Conservation (phyloP, 257 asterid genomes). For the Solanum arcanum region DNA sequence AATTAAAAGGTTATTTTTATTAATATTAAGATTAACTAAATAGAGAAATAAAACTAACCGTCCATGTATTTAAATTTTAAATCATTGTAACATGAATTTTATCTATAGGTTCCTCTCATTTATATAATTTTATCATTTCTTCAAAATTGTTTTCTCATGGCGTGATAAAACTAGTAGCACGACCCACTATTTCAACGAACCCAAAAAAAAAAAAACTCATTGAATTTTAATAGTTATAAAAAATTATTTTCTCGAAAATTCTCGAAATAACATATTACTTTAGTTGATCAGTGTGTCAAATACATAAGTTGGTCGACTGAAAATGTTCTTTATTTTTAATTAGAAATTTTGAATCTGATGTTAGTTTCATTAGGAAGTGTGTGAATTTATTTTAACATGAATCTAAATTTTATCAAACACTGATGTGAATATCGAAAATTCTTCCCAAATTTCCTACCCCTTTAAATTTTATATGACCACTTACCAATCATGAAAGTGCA, state of each 20-base stretch:
- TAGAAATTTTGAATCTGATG: too few relatives aligned
- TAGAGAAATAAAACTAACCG: background rate
- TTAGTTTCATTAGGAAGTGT: too few relatives aligned
- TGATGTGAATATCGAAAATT: too few relatives aligned
- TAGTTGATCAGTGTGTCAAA: background rate
- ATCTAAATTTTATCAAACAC: background rate
- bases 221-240: background rate
- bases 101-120: background rate
- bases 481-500: background rate
- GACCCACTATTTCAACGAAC: background rate
- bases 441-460: background rate
- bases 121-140: background rate
- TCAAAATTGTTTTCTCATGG: background rate
- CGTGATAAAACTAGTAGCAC: background rate
- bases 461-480: background rate
- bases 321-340: too few relatives aligned
- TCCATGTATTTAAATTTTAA: background rate
- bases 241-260: too few relatives aligned
- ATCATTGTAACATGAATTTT: background rate
- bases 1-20: background rate
- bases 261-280: background rate
- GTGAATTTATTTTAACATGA: rapidly evolving
- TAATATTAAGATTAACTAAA: background rate
- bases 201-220: background rate
- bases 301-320: background rate